Conservation (phyloP, 257 asterid genomes). For the Solanum pimpinellifolium region DNA sequence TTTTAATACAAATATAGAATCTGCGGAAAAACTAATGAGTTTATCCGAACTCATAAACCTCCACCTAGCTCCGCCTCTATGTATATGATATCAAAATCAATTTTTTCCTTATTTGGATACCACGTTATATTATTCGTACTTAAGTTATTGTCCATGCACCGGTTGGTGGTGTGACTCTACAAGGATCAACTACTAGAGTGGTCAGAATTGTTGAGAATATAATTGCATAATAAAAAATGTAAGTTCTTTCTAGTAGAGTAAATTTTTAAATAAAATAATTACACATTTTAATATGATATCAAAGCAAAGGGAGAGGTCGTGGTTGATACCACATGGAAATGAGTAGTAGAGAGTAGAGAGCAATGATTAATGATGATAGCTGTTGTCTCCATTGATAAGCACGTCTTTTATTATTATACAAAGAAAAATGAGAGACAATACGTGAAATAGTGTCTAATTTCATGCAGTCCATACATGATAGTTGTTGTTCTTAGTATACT, state of each 20-base stretch:
- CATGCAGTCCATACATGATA: background rate
- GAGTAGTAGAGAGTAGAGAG: no score
- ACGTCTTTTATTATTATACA: background rate
- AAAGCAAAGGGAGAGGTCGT: background rate
- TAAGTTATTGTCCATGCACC: background rate
- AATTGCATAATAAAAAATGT: background rate
- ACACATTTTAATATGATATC: no score
- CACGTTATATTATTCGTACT: background rate
- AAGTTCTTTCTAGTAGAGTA: no score
- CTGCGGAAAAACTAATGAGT: no score
- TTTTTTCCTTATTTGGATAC: background rate
- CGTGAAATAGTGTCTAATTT: background rate
- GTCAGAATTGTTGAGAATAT: background rate
- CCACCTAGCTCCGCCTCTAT: no score
- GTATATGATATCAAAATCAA: background rate
- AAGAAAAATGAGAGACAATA: background rate
- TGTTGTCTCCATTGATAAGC: slow-evolving; percentile 22
- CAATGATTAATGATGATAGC: slow-evolving; percentile 9
- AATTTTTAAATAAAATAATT: no score
- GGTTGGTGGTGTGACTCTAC: background rate
- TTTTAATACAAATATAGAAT: no score
- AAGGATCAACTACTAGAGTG: background rate
- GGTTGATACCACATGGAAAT: no score
- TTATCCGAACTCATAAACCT: no score
- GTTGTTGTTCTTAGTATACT: background rate